Base-by-base conservation (phyloP, 2,329 filamentous ascomycete genomes). In the Penicillium janthinellum region DNA sequence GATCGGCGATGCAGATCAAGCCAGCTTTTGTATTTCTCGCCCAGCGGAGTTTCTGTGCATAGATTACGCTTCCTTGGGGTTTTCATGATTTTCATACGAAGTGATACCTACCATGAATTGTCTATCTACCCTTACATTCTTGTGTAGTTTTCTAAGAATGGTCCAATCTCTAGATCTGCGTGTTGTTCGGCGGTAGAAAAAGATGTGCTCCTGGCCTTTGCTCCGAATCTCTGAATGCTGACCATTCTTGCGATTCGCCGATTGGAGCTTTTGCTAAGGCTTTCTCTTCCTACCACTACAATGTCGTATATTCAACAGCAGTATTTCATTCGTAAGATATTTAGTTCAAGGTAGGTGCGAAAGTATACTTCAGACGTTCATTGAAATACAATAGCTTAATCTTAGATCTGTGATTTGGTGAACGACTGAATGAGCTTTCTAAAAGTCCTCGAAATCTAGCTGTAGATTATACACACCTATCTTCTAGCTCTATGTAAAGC, bases 1-100 rank as follows among this genome's bases (percentile, higher is more conserved):
- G 62, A 64, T 62, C 54, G 64, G 64, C 64, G 63, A 64, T 65
- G 64, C 64, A 72, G 68, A 68, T 67, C 41, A 60, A 63, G 51
- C 62, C 59, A 64, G 62, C 44, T 62, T 58, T 63, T 65, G 55
- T 62, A 15, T 56, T 57, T 62, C 50, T 59, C 64, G 57, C 54
- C 63, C 61, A 31, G 49, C 62, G 61, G 57, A 56, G 52, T 62
- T 54, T 62, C 41, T 64, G 57, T 64, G 55, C 59, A 64, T 65
- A 65, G 58, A 64, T 45, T 28, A 55, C 41, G 41, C 34, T 47
- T 34, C 31, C 37, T 15, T 10, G 41, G 31, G 37, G 57, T 57
- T 56, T 60, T 41, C 20, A 58, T 54, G 47, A 60, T 53, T 65
- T 53, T 66, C 57, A 69, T 60, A 53, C n/a, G 22, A 42, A 44